A percentile compares a stretch with the other conserved stretches of the same genome.
These are phyloP conservation scores for Oenanthe javanica DNA, from an alignment of 140 eudicot genomes.

Conservation along the genomic window DNA sequence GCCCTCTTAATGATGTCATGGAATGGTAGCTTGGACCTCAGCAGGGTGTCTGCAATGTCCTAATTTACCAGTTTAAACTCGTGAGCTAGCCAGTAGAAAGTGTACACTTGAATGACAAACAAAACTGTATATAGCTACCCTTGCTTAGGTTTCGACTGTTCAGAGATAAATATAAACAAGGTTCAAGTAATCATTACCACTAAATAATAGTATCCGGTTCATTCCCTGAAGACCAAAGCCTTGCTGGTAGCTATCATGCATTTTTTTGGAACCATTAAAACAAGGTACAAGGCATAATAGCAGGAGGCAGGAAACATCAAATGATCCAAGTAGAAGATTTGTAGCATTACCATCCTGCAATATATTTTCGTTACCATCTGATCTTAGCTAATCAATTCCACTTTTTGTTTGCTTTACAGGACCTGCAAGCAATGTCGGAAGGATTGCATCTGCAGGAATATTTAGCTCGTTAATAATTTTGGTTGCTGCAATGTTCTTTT, in stretches of 20 bases:
- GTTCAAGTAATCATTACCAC: neutral
- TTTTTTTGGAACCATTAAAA: neutral
- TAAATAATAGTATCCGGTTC: too few relatives aligned
- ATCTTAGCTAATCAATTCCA: neutral
- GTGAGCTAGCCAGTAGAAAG: neutral
- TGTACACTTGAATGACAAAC: too few relatives aligned
- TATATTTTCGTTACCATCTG: neutral
- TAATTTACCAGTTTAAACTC: too few relatives aligned
- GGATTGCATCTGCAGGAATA: neutral
- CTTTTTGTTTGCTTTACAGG: neutral
- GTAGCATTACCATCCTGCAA: neutral
- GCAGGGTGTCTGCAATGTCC: too few relatives aligned
- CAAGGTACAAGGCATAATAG: neutral
- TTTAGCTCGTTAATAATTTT: neutral
- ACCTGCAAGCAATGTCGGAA: constrained; percentile 2
- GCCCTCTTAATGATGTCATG: too few relatives aligned
- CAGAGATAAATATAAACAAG: neutral
- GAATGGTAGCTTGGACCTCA: too few relatives aligned
- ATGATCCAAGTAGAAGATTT: neutral
- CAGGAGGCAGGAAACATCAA: neutral
- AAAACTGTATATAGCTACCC: too few relatives aligned
- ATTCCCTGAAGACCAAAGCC: neutral
- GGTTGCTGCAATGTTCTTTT: neutral
- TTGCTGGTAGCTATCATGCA: neutral
- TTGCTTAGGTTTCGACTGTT: neutral